Conservation (phyloP, 306 rosid genomes). For the Malus fusca region DNA sequence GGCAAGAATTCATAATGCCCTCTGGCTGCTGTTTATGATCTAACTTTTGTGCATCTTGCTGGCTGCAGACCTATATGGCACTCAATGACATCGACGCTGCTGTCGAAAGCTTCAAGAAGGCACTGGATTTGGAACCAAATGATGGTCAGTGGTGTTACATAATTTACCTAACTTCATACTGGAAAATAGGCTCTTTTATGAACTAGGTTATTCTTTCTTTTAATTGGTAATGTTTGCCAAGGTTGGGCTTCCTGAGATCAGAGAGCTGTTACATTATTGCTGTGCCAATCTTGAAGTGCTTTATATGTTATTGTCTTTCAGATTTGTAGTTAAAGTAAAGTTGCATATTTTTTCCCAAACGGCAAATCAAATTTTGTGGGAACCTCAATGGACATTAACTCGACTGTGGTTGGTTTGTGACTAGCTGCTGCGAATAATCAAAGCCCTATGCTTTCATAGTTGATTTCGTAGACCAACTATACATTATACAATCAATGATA, state of each 20-base stretch:
- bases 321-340: neutral
- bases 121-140: constrained; percentile 65
- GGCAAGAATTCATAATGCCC: neutral
- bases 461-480: neutral
- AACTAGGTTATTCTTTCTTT: neutral
- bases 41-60: neutral
- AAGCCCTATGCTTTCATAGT: neutral
- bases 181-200: neutral
- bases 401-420: neutral
- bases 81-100: constrained; percentile 69
- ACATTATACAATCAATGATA: neutral
- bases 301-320: neutral
- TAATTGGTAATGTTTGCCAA: neutral
- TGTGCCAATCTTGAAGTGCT: neutral
- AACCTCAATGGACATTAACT: neutral
- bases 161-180: neutral
- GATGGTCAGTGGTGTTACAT: constrained; percentile 47
- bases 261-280: neutral
- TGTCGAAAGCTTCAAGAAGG: constrained; percentile 66
- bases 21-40: neutral
- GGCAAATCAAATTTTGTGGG: neutral
- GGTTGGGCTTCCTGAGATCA: neutral
- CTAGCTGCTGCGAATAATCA: neutral
- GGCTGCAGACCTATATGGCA: constrained; percentile 56
- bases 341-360: neutral